A percentile compares a stretch with the other conserved stretches of the same genome.
phyloP scores from a whole-genome alignment of 805 yeast genomes.

The Zygosaccharomyces bisporus region DNA sequence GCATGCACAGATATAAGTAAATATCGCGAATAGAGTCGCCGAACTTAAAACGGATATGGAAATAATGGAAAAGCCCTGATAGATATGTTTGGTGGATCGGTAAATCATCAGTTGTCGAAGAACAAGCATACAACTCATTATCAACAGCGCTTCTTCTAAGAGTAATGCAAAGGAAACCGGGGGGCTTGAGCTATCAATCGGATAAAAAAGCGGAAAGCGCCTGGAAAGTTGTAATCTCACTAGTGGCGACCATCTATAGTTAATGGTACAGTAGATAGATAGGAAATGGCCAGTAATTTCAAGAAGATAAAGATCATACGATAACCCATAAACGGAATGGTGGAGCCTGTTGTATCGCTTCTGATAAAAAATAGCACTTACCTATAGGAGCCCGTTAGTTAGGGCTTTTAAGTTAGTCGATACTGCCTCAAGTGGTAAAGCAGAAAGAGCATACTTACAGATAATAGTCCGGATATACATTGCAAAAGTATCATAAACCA shows the following conservation, averaged over 20 bases:
- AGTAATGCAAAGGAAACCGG: conserved; percentile 27
- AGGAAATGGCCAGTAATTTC: conserved; percentile 15
- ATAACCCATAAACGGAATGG: conserved; percentile 39
- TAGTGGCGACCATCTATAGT: conserved; percentile 26
- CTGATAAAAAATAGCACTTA: conserved; percentile 25
- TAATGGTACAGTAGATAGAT: conserved; percentile 24
- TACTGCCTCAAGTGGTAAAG: neutral
- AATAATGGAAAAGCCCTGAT: conserved; percentile 38
- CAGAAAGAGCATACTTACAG: conserved; percentile 9
- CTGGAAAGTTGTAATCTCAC: conserved; percentile 27
- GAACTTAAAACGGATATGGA: conserved; percentile 10
- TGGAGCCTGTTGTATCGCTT: conserved; percentile 28
- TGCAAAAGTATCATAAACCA: conserved; percentile 12
- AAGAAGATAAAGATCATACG: conserved; percentile 35
- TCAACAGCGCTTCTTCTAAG: conserved; percentile 18
- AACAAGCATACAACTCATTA: conserved; percentile 18
- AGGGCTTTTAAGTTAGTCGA: conserved; percentile 1
- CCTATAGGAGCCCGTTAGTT: conserved; percentile 5
- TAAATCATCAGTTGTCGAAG: conserved; percentile 32
- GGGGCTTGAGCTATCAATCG: conserved; percentile 11
- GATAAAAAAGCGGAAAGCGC: conserved; percentile 38
- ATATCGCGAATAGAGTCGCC: conserved; percentile 14
- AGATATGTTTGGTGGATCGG: conserved; percentile 33
- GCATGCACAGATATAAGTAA: conserved; percentile 24
- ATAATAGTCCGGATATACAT: conserved; percentile 10